A percentile compares a stretch with the other conserved stretches of the same genome.
Evolutionary conservation across 345 rosid species (phyloP).

Genomic region (Pistacia integerrima): DNA sequence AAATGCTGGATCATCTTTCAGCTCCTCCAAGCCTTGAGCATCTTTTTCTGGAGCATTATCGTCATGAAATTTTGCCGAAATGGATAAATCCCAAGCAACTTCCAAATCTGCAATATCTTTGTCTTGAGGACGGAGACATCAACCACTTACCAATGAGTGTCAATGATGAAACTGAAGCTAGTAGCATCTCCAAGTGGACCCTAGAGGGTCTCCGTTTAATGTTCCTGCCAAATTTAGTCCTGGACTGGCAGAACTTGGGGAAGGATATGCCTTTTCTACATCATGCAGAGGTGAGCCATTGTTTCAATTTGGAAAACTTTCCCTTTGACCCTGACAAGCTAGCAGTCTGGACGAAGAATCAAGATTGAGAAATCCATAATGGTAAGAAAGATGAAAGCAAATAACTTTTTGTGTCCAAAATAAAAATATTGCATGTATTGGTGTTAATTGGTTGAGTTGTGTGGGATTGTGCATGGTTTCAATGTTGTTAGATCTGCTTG

Average conservation of each 20-base stretch:
- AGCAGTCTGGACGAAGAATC: too few relatives aligned
- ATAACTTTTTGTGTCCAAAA: too few relatives aligned
- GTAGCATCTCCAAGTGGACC: conserved; percentile 7
- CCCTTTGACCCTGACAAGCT: neutral
- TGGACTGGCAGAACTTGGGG: conserved; percentile 26
- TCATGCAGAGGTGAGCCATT: conserved; percentile 34
- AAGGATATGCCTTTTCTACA: conserved; percentile 28
- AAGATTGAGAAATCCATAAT: too few relatives aligned
- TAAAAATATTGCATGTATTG: too few relatives aligned
- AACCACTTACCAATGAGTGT: neutral
- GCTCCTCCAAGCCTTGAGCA: conserved; percentile 31
- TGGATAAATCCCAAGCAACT: conserved; percentile 32
- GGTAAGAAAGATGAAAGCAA: too few relatives aligned
- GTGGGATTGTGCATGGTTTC: too few relatives aligned
- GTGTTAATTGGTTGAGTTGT: too few relatives aligned
- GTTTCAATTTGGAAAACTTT: conserved; percentile 27
- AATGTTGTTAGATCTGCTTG: too few relatives aligned
- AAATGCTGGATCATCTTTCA: conserved; percentile 19
- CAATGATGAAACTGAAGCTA: neutral
- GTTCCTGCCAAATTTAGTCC: conserved; percentile 16
- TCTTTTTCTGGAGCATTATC: conserved; percentile 31
- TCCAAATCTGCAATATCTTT: conserved; percentile 27
- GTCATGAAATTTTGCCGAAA: conserved; percentile 20
- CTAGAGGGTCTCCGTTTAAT: conserved; percentile 34
- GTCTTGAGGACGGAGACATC: conserved; percentile 29